These are phyloP conservation scores for Beta corolliflora DNA, from an alignment of 179 eudicot species.

Conservation along the genomic window DNA sequence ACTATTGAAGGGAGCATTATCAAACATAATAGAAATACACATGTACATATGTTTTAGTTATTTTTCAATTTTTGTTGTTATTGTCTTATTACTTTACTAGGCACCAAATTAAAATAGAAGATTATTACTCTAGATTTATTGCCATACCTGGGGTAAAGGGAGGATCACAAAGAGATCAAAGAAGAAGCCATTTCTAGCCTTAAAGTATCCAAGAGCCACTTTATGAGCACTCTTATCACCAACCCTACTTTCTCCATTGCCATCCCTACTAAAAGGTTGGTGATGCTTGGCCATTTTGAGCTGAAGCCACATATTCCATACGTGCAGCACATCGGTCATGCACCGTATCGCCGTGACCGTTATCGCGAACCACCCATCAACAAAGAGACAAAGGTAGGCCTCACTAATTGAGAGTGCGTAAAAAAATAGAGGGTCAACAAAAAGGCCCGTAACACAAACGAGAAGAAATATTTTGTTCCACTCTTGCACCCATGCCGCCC, in stretches of 20 bases:
- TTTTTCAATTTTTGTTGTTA: no score
- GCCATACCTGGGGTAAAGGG: slow-evolving; percentile 81
- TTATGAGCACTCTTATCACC: slow-evolving; percentile 24
- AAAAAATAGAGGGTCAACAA: slow-evolving; percentile 89
- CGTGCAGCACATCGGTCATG: slow-evolving; percentile 77
- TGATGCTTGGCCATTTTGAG: slow-evolving; percentile 50
- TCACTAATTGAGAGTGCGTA: slow-evolving; percentile 82
- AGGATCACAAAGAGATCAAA: slow-evolving; percentile 84
- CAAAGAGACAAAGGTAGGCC: slow-evolving; percentile 66
- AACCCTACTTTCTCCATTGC: neutral
- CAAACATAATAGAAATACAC: no score
- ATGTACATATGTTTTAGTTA: no score
- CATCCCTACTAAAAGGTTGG: neutral
- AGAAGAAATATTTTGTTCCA: slow-evolving; percentile 84
- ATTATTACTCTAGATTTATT: neutral
- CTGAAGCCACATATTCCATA: slow-evolving; percentile 87
- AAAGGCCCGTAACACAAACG: slow-evolving; percentile 65
- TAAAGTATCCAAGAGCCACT: slow-evolving; percentile 50
- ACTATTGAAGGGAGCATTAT: no score
- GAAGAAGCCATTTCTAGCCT: slow-evolving; percentile 58
- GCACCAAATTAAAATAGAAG: neutral
- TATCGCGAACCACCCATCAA: slow-evolving; percentile 91
- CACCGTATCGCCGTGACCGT: slow-evolving; percentile 74
- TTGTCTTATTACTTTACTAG: neutral
- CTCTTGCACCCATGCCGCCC: slow-evolving; percentile 74